Evolutionary conservation across 106 monocot species (phyloP).

Genomic region (Allium cepa): DNA sequence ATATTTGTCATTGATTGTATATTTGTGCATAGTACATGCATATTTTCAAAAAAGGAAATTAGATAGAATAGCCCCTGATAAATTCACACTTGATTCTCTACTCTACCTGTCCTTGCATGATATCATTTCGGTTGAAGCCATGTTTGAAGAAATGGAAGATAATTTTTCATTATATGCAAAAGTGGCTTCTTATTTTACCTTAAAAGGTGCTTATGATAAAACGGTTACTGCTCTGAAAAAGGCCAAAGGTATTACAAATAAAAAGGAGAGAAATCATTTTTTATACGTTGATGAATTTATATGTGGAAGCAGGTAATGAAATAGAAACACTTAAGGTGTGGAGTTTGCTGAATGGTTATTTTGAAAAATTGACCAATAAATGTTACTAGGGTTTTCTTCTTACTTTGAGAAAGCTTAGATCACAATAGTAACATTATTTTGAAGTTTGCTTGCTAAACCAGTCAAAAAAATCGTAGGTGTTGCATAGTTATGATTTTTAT

Average conservation of each 20-base stretch:
- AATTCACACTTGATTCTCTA: conserved; percentile 26
- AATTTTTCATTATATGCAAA: conserved; percentile 30
- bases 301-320: conserved; percentile 24
- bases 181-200: conserved; percentile 28
- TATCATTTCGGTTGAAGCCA: conserved; percentile 24
- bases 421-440: too few relatives aligned
- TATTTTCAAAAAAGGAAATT: conserved; percentile 29
- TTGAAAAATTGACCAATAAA: conserved; percentile 2
- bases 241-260: conserved; percentile 24
- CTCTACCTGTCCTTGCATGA: conserved; percentile 23
- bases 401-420: conserved; percentile 24
- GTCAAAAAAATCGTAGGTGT: too few relatives aligned
- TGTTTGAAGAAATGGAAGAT: conserved; percentile 15
- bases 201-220: conserved; percentile 18
- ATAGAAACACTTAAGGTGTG: conserved; percentile 29
- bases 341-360: conserved; percentile 16
- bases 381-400: conserved; percentile 9
- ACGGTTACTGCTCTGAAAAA: conserved; percentile 26
- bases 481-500: too few relatives aligned
- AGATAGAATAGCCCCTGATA: conserved; percentile 16
- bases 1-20: too few relatives aligned
- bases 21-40: conserved; percentile 10
- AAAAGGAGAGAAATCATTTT: conserved; percentile 17
- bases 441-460: too few relatives aligned
- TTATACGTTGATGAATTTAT: conserved; percentile 35